phyloP scores from a whole-genome alignment of 345 rosid genomes.

The Lepidium didymum region DNA sequence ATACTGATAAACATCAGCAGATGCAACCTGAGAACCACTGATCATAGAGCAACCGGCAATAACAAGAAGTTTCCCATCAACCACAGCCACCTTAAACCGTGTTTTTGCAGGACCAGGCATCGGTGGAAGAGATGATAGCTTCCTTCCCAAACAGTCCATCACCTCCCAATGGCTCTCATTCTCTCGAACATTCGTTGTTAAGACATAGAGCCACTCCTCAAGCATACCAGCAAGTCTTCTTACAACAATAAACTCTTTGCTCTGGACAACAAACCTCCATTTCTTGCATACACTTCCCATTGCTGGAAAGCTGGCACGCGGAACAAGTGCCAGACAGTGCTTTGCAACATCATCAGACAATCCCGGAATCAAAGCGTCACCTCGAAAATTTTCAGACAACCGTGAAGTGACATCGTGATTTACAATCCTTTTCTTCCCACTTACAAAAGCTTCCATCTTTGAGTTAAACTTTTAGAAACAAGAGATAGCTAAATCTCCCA shows the following conservation, averaged over 20 bases:
- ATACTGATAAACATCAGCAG: conserved; percentile 68
- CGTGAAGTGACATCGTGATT: conserved; percentile 23
- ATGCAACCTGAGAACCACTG: conserved; percentile 45
- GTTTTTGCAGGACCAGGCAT: conserved; percentile 74
- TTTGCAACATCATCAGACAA: conserved; percentile 88
- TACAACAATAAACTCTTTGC: conserved; percentile 69
- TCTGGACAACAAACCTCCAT: conserved; percentile 74
- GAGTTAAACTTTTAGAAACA: not conserved
- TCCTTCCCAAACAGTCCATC: conserved; percentile 54
- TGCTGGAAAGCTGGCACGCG: conserved; percentile 56
- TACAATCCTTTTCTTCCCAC: conserved; percentile 42
- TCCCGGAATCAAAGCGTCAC: conserved; percentile 60
- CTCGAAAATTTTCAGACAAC: conserved; percentile 26
- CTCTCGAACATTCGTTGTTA: conserved; percentile 51
- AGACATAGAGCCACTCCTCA: conserved; percentile 82
- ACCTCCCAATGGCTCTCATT: conserved; percentile 88
- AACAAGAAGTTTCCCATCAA: conserved; percentile 71
- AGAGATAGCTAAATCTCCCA: conserved; percentile 24
- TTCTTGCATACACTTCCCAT: conserved; percentile 78
- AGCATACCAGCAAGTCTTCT: conserved; percentile 63
- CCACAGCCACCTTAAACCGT: conserved; percentile 65
- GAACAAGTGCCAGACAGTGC: conserved; percentile 75
- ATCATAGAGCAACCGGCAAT: conserved; percentile 56
- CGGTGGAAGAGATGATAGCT: conserved; percentile 48
- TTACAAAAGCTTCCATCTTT: conserved; percentile 44